Evolutionary conservation across 768 basidiomycete species (phyloP), one percentile per base, ranked within the genome.

Genomic region (Lactarius psammicola): DNA sequence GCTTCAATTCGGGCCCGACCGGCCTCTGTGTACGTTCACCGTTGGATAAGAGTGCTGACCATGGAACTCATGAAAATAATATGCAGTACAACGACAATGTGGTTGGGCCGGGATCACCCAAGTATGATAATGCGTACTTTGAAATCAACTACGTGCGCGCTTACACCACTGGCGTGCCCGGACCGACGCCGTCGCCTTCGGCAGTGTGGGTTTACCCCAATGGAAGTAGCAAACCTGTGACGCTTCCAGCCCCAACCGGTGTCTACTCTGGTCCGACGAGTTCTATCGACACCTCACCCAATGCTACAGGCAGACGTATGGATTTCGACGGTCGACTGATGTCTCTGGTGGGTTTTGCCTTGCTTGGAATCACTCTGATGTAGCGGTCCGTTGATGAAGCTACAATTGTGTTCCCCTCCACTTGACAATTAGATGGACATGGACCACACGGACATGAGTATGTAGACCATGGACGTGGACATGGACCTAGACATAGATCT

Each of bases 91-190:
- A 80, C 26, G 81, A 83, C 71, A 81, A 81, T 70, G 85, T 88
- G 28, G 78, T 82, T 6, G 83, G 85, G 15, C 74, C 81, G 9
- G 84, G 84, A 17, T 79, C 80, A 62, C 81, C 81, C n/a, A 80
- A 80, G 60, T 87, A 80, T 74, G 83, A 83, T 74, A 69, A 79
- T 17, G 85, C 86, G 1, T 87, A 84, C 75, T 92, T 89, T 70
- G 87, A 90, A 74, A 79, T 91, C 71, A 79, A 80, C 60, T 86
- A 86, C 68, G 75, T 92, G 34, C 85, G 86, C 20, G 84, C 85
- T 13, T 89, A 87, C 72, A 77, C 80, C 17, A 81, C 78, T 0
- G 71, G 68, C 11, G 62, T 38, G 5, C 70, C 74, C 5, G 56
- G 65, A 9, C 69, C 68, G 0, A 68, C 76, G 3, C 42, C 67